Percentiles rank a stretch among this genome's conserved stretches.
phyloP scores from a whole-genome alignment of 306 rosid genomes.

The Cucurbita ficifolia region DNA sequence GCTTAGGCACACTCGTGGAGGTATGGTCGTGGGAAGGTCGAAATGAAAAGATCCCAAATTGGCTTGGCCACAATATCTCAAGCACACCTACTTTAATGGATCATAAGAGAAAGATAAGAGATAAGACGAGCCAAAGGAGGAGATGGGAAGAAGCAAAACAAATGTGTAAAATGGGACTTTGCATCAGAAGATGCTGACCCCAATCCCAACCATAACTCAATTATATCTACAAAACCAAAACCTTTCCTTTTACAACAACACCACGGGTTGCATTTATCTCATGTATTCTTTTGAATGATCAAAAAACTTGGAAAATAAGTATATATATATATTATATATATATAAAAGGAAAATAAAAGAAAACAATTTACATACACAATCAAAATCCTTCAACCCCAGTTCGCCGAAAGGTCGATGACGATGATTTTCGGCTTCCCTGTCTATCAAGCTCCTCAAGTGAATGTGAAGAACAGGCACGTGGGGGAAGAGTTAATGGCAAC shows the following conservation, averaged over 20 bases:
- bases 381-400: conserved; percentile 89
- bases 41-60: too few relatives aligned
- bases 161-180: background rate
- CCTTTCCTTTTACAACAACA: conserved; percentile 28
- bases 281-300: conserved; percentile 60
- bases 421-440: conserved; percentile 68
- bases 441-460: conserved; percentile 61
- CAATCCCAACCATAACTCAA: conserved; percentile 1
- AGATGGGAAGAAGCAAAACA: background rate
- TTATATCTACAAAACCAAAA: conserved; percentile 55
- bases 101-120: background rate
- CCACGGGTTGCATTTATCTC: conserved; percentile 41
- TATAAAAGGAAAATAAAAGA: background rate
- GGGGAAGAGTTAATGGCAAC: conserved; percentile 31
- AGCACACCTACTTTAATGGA: background rate
- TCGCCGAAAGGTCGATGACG: conserved; percentile 54
- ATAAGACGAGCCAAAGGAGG: background rate
- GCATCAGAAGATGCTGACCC: conserved; percentile 7
- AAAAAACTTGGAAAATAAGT: conserved; percentile 13
- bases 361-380: conserved; percentile 43
- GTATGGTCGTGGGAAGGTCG: too few relatives aligned
- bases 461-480: conserved; percentile 53
- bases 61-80: too few relatives aligned
- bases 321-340: background rate
- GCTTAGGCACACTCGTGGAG: too few relatives aligned